A percentile compares a stretch with the other conserved stretches of the same genome.
phyloP scores from a whole-genome alignment of 2,329 filamentous ascomycete genomes.

The Diaporthe batatas region DNA sequence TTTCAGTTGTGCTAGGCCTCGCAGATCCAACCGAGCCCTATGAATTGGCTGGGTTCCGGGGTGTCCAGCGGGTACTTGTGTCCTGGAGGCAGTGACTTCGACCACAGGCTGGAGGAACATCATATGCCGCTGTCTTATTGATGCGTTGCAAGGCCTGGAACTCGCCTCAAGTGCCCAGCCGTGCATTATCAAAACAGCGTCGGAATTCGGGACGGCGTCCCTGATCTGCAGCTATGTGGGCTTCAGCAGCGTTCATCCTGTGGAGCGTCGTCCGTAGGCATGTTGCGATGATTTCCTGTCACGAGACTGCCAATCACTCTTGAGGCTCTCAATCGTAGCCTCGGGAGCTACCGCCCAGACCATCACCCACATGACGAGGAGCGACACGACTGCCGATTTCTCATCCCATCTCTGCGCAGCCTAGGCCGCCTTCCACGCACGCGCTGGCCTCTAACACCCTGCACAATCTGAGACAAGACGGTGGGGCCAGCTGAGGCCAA shows the following conservation, averaged over 20 bases:
- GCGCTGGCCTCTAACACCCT: conserved; percentile 25
- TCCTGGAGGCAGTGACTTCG: conserved; percentile 16
- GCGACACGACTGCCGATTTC: conserved; percentile 21
- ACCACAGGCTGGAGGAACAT: conserved; percentile 21
- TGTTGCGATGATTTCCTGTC: conserved; percentile 27
- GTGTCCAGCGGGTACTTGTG: conserved; percentile 20
- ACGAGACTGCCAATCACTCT: conserved; percentile 3
- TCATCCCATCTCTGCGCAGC: conserved; percentile 20
- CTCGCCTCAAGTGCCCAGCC: conserved; percentile 15
- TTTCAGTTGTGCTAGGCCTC: conserved; percentile 35
- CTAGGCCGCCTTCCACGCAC: not conserved
- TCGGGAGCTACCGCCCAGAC: conserved; percentile 14
- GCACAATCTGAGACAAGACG: conserved; percentile 35
- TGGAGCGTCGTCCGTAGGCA: not conserved
- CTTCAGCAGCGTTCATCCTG: conserved; percentile 28
- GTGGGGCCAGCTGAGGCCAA: conserved; percentile 29
- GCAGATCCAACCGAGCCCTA: conserved; percentile 27
- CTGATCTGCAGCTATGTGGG: conserved; percentile 32
- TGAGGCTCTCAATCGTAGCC: not conserved
- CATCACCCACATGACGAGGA: not conserved
- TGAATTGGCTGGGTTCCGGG: conserved; percentile 6
- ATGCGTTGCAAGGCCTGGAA: conserved; percentile 22
- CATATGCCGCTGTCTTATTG: conserved; percentile 36
- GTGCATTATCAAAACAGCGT: conserved; percentile 24
- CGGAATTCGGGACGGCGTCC: conserved; percentile 33